Base-by-base conservation (phyloP, 208 protist species). In the Leishmania tarentolae region DNA sequence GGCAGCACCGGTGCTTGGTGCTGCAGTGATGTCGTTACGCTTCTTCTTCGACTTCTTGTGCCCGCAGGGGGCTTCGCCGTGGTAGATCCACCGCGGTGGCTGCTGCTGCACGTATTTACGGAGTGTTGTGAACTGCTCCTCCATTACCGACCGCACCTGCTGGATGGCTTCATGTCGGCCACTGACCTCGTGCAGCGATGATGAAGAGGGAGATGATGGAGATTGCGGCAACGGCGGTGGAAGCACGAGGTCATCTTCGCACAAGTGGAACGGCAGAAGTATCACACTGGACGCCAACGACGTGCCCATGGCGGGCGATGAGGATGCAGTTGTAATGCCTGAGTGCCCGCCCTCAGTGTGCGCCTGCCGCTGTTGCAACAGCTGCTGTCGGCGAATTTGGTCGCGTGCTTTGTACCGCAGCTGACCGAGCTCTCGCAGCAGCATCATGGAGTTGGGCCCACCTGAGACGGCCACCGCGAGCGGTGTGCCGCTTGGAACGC, bases 391-490 rank as follows among this genome's bases (percentile, higher is more conserved):
- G 4, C 57, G 61, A 24, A 73, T 35, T 31, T 74, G 68, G 2
- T 77, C 74, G 19, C n/a, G 35, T 9, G 47, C 44, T 28, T 79
- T 78, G 50, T 74, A 52, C 9, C 91, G 88, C 42, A 97, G 78
- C 17, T 89, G 66, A 6, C 89, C 90, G 1, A 96, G 78, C 59
- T 95, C 87, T 63, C 90, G 90, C 31, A 97, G 85, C 73, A 96
- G 71, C 79, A 90, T 40, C 83, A 97, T 81, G 3, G 94, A 97
- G 74, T 87, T 87, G 0, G 83, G 81, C 5, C 93, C 93, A 13
- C 94, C 94, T 2, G 88, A 93, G 17, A 97, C 94, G 0, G 85
- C 92, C 42, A 97, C 87, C 9, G 85, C 90, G 0, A 97, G 47
- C 7, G 94, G 93, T 24, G 86, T 80, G n/a, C 92, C 87, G 31